Percentiles rank a stretch among this genome's conserved stretches.
Evolutionary conservation across 495 filamentous ascomycete species (phyloP).

Genomic region (Aspergillus sparsus): DNA sequence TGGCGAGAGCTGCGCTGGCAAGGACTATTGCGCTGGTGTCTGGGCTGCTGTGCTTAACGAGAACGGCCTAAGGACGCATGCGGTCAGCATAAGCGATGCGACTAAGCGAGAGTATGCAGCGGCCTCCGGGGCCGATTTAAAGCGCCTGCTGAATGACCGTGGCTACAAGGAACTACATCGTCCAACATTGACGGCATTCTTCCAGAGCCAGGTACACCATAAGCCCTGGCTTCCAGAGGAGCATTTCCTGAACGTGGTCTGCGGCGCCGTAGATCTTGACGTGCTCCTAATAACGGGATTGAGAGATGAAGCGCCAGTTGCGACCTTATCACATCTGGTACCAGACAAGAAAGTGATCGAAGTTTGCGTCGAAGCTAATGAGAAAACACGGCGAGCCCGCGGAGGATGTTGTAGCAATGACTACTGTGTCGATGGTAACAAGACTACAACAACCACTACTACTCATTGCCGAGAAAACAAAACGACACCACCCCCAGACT

Average conservation of each 20-base stretch:
- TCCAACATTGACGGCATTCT: slow-evolving; percentile 54
- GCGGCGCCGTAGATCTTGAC: slow-evolving; percentile 47
- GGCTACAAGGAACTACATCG: slow-evolving; percentile 65
- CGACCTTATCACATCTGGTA: slow-evolving; percentile 55
- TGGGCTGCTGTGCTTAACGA: slow-evolving; percentile 51
- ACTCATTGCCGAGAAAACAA: no score
- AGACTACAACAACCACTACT: no score
- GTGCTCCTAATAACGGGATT: slow-evolving; percentile 66
- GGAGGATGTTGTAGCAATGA: slow-evolving; percentile 29
- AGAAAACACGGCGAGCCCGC: slow-evolving; percentile 45
- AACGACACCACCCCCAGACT: no score
- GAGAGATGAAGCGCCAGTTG: slow-evolving; percentile 63
- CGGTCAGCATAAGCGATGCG: slow-evolving; percentile 60
- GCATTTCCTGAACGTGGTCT: slow-evolving; percentile 37
- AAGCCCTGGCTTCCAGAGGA: slow-evolving; percentile 52
- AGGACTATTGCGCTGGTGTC: slow-evolving; percentile 60
- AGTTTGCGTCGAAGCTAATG: slow-evolving; percentile 50
- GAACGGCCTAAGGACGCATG: slow-evolving; percentile 26
- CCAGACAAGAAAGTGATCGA: slow-evolving; percentile 58
- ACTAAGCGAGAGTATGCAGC: slow-evolving; percentile 61
- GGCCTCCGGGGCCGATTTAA: slow-evolving; percentile 51
- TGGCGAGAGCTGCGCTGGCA: slow-evolving; percentile 58
- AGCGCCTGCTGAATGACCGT: slow-evolving; percentile 53
- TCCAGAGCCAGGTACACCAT: slow-evolving; percentile 46
- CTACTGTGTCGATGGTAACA: no score